Conservation (phyloP, 2,329 filamentous ascomycete genomes). For the Ilyonectria robusta region DNA sequence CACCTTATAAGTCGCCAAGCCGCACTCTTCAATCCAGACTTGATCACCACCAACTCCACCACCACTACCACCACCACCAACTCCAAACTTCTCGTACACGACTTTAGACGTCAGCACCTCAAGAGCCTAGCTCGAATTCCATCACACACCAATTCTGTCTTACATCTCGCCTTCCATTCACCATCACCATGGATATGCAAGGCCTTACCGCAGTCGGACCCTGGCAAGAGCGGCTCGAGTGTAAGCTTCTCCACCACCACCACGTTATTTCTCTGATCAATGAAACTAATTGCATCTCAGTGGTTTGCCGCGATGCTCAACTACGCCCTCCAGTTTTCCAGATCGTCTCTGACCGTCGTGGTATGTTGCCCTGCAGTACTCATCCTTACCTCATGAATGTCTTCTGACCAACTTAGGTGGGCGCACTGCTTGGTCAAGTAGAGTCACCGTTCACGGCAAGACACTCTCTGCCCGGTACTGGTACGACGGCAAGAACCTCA, state of each 20-base stretch:
- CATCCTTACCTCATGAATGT: neutral
- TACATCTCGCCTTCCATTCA: slow-evolving; percentile 15
- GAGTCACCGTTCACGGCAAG: slow-evolving; percentile 78
- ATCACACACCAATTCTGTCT: neutral
- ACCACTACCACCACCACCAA: neutral
- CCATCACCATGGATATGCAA: slow-evolving; percentile 45
- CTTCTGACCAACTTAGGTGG: slow-evolving; percentile 70
- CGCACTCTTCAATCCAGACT: slow-evolving; percentile 19
- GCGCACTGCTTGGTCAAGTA: slow-evolving; percentile 91
- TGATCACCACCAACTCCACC: neutral
- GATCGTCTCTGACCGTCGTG: slow-evolving; percentile 82
- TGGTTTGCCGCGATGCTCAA: slow-evolving; percentile 69
- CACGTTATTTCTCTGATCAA: slow-evolving; percentile 4
- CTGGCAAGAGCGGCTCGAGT: slow-evolving; percentile 72
- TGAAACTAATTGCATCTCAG: slow-evolving; percentile 54
- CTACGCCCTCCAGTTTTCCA: slow-evolving; percentile 73
- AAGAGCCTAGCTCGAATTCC: neutral
- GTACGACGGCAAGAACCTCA: slow-evolving; percentile 91
- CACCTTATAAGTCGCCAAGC: slow-evolving; percentile 39
- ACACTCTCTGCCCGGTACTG: slow-evolving; percentile 83
- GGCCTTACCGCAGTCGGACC: slow-evolving; percentile 44
- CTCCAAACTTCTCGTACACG: slow-evolving; percentile 5
- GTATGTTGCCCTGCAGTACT: slow-evolving; percentile 58
- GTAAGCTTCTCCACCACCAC: slow-evolving; percentile 55
- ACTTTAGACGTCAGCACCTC: neutral